Evolutionary conservation across 805 yeast species (phyloP).

Genomic region (Yamadazyma paraphyllophila): DNA sequence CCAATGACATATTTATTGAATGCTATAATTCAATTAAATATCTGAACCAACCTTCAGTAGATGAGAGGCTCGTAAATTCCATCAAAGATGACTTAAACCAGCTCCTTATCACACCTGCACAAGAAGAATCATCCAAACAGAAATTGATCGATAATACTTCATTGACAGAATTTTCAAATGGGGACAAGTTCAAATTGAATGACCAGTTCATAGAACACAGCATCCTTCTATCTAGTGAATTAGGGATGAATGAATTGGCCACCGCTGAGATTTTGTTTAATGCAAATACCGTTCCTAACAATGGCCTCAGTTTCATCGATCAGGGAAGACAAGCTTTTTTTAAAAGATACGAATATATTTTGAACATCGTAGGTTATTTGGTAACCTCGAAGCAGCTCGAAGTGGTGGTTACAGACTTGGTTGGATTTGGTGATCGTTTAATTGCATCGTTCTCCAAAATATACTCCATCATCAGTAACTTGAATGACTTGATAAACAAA

Average conservation of each 20-base stretch:
- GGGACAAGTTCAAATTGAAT: conserved; percentile 60
- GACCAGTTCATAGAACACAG: conserved; percentile 62
- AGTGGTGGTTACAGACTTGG: conserved; percentile 19
- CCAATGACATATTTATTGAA: conserved; percentile 38
- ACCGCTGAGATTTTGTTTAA: conserved; percentile 66
- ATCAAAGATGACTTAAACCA: conserved; percentile 45
- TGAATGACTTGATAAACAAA: conserved; percentile 49
- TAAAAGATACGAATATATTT: conserved; percentile 66
- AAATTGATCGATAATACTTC: conserved; percentile 37
- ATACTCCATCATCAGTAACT: conserved; percentile 52
- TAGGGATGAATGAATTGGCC: conserved; percentile 65
- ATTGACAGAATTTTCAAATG: conserved; percentile 49
- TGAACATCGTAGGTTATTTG: conserved; percentile 54
- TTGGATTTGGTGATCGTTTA: conserved; percentile 33
- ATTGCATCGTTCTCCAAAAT: conserved; percentile 56
- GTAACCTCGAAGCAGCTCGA: conserved; percentile 21
- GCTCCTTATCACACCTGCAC: conserved; percentile 42
- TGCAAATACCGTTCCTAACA: conserved; percentile 38
- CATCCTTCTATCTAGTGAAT: conserved; percentile 51
- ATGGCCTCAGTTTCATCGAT: conserved; percentile 52
- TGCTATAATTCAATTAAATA: conserved; percentile 46
- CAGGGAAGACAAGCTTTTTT: conserved; percentile 68
- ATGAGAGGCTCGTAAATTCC: conserved; percentile 21
- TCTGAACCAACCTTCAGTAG: conserved; percentile 7
- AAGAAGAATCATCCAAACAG: conserved; percentile 47